phyloP scores from a whole-genome alignment of 169 alveolate species.

The Besnoitia besnoiti region DNA sequence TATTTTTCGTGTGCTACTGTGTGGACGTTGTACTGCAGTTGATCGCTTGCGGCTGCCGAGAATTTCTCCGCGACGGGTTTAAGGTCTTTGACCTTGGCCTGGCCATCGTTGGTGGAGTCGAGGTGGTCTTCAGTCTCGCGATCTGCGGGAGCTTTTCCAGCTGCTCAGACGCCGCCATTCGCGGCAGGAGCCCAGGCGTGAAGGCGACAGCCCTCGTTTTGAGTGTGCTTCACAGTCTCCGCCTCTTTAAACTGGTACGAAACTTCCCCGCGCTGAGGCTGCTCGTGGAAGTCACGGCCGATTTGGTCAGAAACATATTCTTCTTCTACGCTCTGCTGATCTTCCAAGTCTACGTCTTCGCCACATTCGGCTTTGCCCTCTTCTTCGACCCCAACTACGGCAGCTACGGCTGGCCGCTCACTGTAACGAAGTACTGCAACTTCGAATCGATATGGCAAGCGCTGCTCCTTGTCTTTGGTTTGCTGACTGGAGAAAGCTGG shows the following conservation, averaged over 20 bases:
- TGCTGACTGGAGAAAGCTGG: constrained; percentile 67
- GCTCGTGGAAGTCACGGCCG: constrained; percentile 47
- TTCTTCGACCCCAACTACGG: constrained; percentile 63
- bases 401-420: background rate
- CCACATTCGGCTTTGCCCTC: constrained; percentile 42
- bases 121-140: background rate
- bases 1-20: background rate
- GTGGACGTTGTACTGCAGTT: constrained; percentile 12
- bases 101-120: background rate
- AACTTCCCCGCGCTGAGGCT: constrained; percentile 49
- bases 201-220: background rate
- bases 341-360: constrained; percentile 33
- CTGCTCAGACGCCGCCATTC: background rate
- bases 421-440: constrained; percentile 52
- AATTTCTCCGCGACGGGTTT: constrained; percentile 29
- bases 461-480: constrained; percentile 45
- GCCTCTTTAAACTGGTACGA: constrained; percentile 55
- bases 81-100: background rate
- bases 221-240: constrained; percentile 41
- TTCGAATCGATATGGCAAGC: constrained; percentile 43
- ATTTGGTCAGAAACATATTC: constrained; percentile 46
- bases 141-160: background rate
- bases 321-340: constrained; percentile 50
- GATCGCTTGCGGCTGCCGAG: constrained; percentile 2
- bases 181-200: background rate